Percentiles rank a stretch among this genome's conserved stretches.
phyloP scores from a whole-genome alignment of 148 eudicot species.

The Fagopyrum homotropicum region DNA sequence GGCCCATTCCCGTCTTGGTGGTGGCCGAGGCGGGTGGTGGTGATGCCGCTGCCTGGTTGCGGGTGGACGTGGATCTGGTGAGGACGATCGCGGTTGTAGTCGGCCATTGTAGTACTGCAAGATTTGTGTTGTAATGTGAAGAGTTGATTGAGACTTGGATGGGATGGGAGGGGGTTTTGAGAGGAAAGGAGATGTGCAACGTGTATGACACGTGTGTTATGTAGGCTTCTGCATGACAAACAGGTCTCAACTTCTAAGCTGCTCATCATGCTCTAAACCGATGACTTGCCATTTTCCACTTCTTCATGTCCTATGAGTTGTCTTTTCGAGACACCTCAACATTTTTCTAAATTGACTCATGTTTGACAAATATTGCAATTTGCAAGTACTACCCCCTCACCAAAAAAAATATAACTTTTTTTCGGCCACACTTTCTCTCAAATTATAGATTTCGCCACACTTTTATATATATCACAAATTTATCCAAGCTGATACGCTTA shows the following conservation, averaged over 20 bases:
- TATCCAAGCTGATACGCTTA: too few species aligned
- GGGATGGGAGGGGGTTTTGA: too few species aligned
- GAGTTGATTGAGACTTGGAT: not conserved
- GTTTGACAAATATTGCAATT: too few species aligned
- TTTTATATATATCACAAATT: too few species aligned
- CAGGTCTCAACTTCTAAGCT: constrained; percentile 39
- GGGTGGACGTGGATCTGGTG: constrained; percentile 63
- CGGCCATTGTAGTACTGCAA: constrained; percentile 10
- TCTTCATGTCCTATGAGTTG: not conserved
- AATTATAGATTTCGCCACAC: too few species aligned
- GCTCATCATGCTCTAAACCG: not conserved
- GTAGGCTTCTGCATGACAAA: constrained; percentile 46
- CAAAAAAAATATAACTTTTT: too few species aligned
- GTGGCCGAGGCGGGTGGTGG: constrained; percentile 10
- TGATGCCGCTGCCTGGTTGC: constrained; percentile 20
- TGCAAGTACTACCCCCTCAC: too few species aligned
- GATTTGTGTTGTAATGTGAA: too few species aligned
- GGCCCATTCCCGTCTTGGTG: constrained; percentile 28
- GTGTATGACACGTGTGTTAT: constrained; percentile 38
- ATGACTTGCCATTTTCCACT: not conserved
- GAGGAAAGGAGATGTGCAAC: constrained; percentile 15
- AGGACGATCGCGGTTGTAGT: constrained; percentile 27
- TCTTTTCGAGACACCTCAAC: too few species aligned
- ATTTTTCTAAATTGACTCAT: too few species aligned
- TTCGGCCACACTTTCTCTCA: too few species aligned